Base-by-base conservation (phyloP, 1,284 basidiomycete genomes). In the Malassezia psittaci region DNA sequence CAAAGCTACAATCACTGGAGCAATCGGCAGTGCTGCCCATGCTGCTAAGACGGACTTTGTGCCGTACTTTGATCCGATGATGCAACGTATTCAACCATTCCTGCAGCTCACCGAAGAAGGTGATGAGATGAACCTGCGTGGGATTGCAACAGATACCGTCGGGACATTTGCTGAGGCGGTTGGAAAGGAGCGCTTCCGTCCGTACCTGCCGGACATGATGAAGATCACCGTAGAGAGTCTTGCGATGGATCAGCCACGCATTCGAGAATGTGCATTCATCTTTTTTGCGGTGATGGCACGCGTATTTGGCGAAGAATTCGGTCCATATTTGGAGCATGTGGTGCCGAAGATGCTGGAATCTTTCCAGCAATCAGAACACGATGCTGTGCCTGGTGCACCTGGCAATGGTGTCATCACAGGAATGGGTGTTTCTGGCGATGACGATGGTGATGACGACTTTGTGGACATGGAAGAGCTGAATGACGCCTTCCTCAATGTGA, bases 211-310 rank as follows among this genome's bases (percentile, higher is more conserved):
- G 41, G 85, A 90, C 59, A 84, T 96, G 81, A 96, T 99, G 93
- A 85, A 85, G 75, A 85, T 90, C 66, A 88, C 91, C 3, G 91
- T 96, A 79, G 83, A 87, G 67, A 91, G 88, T 48, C 83, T 93
- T 59, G 84, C 87, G 61, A 83, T 93, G 77, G 87, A 88, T 65
- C 79, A 79, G 72, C 85, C 90, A 5, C 82, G 90, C 60, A 80
- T 98, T 59, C 83, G 90, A 65, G 94, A 99, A 77, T 96, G 90
- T 77, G 88, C 86, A 70, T 98, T 96, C 83, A 81, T 99, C 69
- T 96, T 96, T 83, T 98, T 98, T 68, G 88, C 90, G 60, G 90
- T 94, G 65, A 93, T 98, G 87, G 86, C 91, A 24, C 83, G 88
- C 51, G 90, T 98, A 29, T 99, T 96, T 71, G 88, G 84, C 60